Evolutionary conservation across 2,329 filamentous ascomycete genomes (phyloP).

Genomic region (Diatrype stigma): DNA sequence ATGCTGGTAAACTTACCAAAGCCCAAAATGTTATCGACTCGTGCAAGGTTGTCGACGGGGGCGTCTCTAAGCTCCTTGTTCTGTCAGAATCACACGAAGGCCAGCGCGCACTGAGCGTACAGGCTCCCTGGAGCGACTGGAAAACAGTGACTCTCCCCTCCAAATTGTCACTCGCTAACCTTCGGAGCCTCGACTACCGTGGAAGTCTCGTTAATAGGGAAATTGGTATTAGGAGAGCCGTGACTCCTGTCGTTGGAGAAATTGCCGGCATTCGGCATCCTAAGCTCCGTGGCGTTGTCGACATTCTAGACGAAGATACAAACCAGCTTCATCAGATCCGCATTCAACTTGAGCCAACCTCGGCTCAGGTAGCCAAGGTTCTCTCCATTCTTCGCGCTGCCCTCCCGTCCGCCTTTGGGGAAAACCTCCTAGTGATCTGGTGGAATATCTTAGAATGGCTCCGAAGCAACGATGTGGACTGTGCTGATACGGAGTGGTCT

Average conservation of each 20-base stretch:
- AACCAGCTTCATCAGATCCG: constrained; percentile 59
- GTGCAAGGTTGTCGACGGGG: constrained; percentile 65
- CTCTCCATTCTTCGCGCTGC: constrained; percentile 62
- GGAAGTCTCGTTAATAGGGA: constrained; percentile 52
- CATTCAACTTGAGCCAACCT: constrained; percentile 63
- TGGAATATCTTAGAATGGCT: constrained; percentile 73
- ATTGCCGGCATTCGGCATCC: constrained; percentile 54
- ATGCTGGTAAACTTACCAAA: constrained; percentile 49
- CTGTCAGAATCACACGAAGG: constrained; percentile 63
- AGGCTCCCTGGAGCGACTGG: constrained; percentile 70
- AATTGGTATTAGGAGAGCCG: constrained; percentile 40
- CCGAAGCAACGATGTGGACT: constrained; percentile 39
- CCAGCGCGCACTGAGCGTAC: constrained; percentile 63
- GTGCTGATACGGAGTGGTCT: constrained; percentile 63
- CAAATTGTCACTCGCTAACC: constrained; percentile 53
- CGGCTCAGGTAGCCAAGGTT: constrained; percentile 56
- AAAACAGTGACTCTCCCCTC: constrained; percentile 62
- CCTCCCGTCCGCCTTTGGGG: constrained; percentile 54
- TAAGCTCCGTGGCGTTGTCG: constrained; percentile 57
- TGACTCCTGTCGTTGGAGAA: constrained; percentile 43
- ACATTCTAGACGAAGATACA: constrained; percentile 60
- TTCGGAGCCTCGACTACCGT: constrained; percentile 54
- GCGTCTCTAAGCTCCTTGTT: constrained; percentile 64
- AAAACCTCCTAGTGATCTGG: constrained; percentile 64
- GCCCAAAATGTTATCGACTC: constrained; percentile 68